Base-by-base conservation (phyloP, 768 basidiomycete genomes). In the Ramaria sp. region DNA sequence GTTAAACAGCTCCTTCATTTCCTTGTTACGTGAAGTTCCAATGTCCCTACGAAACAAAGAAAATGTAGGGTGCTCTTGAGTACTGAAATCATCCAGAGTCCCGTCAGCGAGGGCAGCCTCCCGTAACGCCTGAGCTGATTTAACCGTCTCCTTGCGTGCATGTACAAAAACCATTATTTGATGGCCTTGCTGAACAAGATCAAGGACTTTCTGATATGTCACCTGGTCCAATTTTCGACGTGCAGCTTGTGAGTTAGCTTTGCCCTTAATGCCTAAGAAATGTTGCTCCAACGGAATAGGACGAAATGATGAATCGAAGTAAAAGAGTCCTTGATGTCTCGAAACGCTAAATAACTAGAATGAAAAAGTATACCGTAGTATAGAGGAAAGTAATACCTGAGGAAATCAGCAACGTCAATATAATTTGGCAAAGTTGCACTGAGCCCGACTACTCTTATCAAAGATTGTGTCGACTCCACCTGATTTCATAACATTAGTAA, bases 141-240 rank as follows among this genome's bases (percentile, higher is more conserved):
- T 96, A 50, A 98, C 96, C 0, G 96, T 99, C 64, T 98, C 96
- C 70, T 96, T 98, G 28, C 96, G 79, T 13, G 96, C 91, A 67
- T 99, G 96, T 8, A 99, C 96, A 63, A 99, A 99, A 0, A 99
- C 94, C 94, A 99, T 98, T 57, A 96, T 92, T 67, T 98, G 96
- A 69, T 99, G 96, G 2, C 94, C 96, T 61, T 83, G 78, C n/a
- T 70, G 75, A 27, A 98, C 88, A 5, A 98, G 73, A 32, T 88
- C 85, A 3, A 85, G 78, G 18, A 98, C 92, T 69, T 95, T 97
- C 61, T 94, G 77, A 61, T 86, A 98, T 1, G 88, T 83, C 24
- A 91, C 90, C 24, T 72, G 72, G 66, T 99, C 96, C 50, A 98
- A 74, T 61, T 94, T 95, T 62, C 80, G 86, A 60, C 81, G 82